Evolutionary conservation across 1,284 basidiomycete species (phyloP), one percentile per base, ranked within the genome.

Genomic region (Agaricales sp.): DNA sequence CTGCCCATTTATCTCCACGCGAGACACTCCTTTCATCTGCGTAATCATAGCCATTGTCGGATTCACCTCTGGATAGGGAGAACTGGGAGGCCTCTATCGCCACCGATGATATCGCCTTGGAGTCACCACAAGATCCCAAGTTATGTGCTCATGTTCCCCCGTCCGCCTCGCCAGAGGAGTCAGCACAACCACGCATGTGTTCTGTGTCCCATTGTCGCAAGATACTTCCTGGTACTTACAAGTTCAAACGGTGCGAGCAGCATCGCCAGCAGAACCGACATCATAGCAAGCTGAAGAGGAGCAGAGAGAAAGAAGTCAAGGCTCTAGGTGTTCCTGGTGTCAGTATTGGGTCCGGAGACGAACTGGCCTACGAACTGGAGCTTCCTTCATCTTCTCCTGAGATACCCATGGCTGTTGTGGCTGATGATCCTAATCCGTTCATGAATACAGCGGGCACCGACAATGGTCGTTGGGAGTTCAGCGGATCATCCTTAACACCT

Each of bases 201-300:
- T 76, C 74, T 2, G 75, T 79, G 18, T 77, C 74, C 30, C 75
- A 78, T 53, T 78, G 77, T 52, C 74, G 75, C 54, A 67, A 67
- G 47, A 62, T 77, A 41, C 65, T 78, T 1, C 70, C 73, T 0
- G 65, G 66, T 0, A 59, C 64, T 37, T 76, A 77, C 57, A 61
- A 65, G 23, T 78, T 64, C 60, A 71, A 74, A 41, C 70, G 74
- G 20, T 79, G 76, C 58, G 75, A 77, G 53, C 68, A 71, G 48
- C 76, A 78, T 52, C 67, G 75, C 2, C 55, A 71, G 24, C 75
- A 78, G 59, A 77, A 77, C 53, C 64, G 75, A 41, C 67, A 71
- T 52, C 75, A 78, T 52, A 73, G 71, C 54, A 68, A 70, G 53
- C 63, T 77, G 48, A 77, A 77, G 58, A 67, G 74, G 4, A 66